Percentiles rank a stretch among this genome's conserved stretches.
Conservation (phyloP, 495 filamentous ascomycete species). For the Margaritispora aquatica region DNA sequence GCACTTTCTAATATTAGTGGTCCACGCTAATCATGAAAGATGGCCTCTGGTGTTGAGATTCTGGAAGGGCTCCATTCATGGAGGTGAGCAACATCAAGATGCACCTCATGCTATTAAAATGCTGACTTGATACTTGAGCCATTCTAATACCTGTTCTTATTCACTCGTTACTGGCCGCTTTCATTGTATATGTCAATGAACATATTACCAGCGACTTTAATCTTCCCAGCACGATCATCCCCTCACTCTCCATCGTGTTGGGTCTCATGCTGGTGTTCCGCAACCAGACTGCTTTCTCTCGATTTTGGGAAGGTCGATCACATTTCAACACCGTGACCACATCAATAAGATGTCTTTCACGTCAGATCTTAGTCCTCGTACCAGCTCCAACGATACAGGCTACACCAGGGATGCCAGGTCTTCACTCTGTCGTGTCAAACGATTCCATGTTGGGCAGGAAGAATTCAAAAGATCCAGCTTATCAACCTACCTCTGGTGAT, state of each 20-base stretch:
- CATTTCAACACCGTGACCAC: slow-evolving; percentile 47
- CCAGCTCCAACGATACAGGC: slow-evolving; percentile 12
- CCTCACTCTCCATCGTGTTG: slow-evolving; percentile 72
- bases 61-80: slow-evolving; percentile 69
- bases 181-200: slow-evolving; percentile 57
- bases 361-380: slow-evolving; percentile 20
- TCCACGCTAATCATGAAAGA: slow-evolving; percentile 36
- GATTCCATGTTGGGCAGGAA: slow-evolving; percentile 12
- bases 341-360: slow-evolving; percentile 20
- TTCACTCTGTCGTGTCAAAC: slow-evolving; percentile 11
- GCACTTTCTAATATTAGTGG: not conserved
- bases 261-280: slow-evolving; percentile 79
- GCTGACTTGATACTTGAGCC: slow-evolving; percentile 19
- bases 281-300: slow-evolving; percentile 60
- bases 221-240: slow-evolving; percentile 63
- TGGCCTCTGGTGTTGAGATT: slow-evolving; percentile 72
- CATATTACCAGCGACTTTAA: slow-evolving; percentile 47
- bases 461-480: slow-evolving; percentile 1
- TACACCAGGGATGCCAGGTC: slow-evolving; percentile 3
- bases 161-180: slow-evolving; percentile 57
- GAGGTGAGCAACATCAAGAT: slow-evolving; percentile 23
- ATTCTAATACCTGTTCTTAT: slow-evolving; percentile 58
- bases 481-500: slow-evolving; percentile 21
- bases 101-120: not conserved
- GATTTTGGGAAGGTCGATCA: slow-evolving; percentile 65